Base-by-base conservation (phyloP, 2,329 filamentous ascomycete species). In the Phaeosphaeria sp. region DNA sequence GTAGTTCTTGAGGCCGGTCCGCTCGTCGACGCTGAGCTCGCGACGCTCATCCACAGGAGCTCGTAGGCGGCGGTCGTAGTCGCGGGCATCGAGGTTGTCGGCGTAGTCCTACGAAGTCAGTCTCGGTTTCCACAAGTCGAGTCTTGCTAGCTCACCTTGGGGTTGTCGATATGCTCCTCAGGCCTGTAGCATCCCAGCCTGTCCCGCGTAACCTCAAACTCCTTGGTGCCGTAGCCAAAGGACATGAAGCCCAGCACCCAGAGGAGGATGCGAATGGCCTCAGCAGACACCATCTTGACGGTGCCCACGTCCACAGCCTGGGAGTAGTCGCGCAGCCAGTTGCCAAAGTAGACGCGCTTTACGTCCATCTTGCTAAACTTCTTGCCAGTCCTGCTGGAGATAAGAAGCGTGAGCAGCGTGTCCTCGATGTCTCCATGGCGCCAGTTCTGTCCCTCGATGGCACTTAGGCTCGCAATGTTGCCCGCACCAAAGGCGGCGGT, bases 271-370 rank as follows among this genome's bases (percentile, higher is more conserved):
- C 93, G 89, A 72, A 97, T 96, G 57, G 93, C 93, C 78, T 96
- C 92, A 51, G 92, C 90, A 55, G 91, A 94, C 62, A 97, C 93
- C 68, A 89, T 87, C 81, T 97, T 97, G 79, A 97, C 87, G 3
- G 92, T 96, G 60, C 92, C 93, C 49, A 97, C 91, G 77, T 97
- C 93, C 69, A 97, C 91, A 60, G 93, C 93, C 78, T 97, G 93
- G 52, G 91, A 95, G 79, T 97, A 97, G 79, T 97, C 93, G 55
- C 87, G 87, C 33, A 97, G 86, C 93, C 93, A 97, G 82, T 97
- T 97, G 64, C 93, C 93, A 81, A 97, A 97, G 82, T 97, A 97
- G 63, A 96, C 91, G 60, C 93, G 87, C 63, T 93, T 91, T 61
- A 97, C 91, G 73, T 89, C 90, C 72, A 96, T 86, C 81, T 95